Conservation (phyloP, 2,329 filamentous ascomycete genomes). For the Berkeleyomyces rouxiae region DNA sequence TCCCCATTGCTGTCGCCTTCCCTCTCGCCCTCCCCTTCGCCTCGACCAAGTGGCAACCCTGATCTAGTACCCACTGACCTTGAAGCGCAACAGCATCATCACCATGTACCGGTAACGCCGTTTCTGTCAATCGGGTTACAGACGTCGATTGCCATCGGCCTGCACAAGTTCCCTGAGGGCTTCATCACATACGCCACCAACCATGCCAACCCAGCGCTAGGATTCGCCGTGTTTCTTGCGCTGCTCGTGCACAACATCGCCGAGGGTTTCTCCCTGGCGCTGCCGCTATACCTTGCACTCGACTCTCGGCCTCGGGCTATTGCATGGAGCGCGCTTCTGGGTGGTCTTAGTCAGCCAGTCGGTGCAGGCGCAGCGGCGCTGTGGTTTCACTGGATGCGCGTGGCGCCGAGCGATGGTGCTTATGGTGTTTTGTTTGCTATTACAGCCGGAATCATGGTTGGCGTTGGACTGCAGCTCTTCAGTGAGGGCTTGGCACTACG, state of each 20-base stretch:
- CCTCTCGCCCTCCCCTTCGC: neutral
- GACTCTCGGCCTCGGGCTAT: slow-evolving; percentile 68
- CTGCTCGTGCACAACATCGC: slow-evolving; percentile 97
- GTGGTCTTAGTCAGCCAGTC: slow-evolving; percentile 72
- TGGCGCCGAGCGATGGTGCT: slow-evolving; percentile 5
- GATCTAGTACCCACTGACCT: slow-evolving; percentile 18
- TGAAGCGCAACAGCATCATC: slow-evolving; percentile 52
- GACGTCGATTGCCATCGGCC: slow-evolving; percentile 81
- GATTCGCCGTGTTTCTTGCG: slow-evolving; percentile 84
- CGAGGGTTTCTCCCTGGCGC: slow-evolving; percentile 85
- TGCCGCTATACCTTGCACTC: slow-evolving; percentile 84
- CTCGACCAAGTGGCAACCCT: slow-evolving; percentile 1
- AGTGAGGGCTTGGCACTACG: slow-evolving; percentile 71
- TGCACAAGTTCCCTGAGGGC: slow-evolving; percentile 85
- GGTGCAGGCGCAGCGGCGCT: slow-evolving; percentile 71
- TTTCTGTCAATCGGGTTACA: slow-evolving; percentile 93
- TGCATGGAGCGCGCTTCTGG: slow-evolving; percentile 65
- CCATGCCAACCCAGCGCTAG: slow-evolving; percentile 77
- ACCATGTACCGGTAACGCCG: slow-evolving; percentile 86
- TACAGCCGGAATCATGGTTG: slow-evolving; percentile 90
- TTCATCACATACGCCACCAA: slow-evolving; percentile 93
- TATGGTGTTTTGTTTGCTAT: slow-evolving; percentile 75
- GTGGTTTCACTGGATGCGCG: slow-evolving; percentile 58
- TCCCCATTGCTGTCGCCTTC: neutral
- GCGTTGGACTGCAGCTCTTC: slow-evolving; percentile 77